Conservation (phyloP, 768 basidiomycete genomes). For the Hericium rajendrae region DNA sequence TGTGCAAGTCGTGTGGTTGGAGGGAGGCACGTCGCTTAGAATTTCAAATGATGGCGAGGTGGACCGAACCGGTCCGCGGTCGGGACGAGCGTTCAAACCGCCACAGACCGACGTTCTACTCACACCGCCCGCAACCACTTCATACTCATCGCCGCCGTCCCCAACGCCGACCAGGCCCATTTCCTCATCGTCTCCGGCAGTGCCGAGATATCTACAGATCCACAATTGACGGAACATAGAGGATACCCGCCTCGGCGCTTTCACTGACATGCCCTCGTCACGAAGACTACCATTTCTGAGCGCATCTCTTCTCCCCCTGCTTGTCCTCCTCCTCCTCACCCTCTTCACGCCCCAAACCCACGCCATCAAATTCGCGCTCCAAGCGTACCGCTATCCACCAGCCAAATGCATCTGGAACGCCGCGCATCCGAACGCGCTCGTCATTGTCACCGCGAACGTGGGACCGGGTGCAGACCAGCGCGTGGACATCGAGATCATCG, state of each 20-base stretch:
- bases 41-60: not conserved
- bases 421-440: conserved; percentile 76
- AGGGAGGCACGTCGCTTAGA: too few species aligned
- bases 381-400: conserved; percentile 60
- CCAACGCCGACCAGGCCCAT: not conserved
- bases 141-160: not conserved
- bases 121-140: not conserved
- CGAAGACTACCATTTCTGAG: not conserved
- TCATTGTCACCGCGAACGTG: conserved; percentile 94
- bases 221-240: not conserved
- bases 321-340: conserved; percentile 14
- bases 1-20: too few species aligned
- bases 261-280: conserved; percentile 4
- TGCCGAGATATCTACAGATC: not conserved
- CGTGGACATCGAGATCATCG: conserved; percentile 89
- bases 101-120: too few species aligned
- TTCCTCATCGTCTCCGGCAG: not conserved
- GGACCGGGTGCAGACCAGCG: conserved; percentile 67
- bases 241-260: not conserved
- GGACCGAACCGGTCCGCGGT: not conserved
- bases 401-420: conserved; percentile 94
- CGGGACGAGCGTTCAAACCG: not conserved
- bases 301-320: not conserved
- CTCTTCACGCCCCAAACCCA: conserved; percentile 21
- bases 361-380: conserved; percentile 83